These are phyloP conservation scores for Sicyos baderoa DNA, from an alignment of 306 rosid genomes.

Conservation along the genomic window DNA sequence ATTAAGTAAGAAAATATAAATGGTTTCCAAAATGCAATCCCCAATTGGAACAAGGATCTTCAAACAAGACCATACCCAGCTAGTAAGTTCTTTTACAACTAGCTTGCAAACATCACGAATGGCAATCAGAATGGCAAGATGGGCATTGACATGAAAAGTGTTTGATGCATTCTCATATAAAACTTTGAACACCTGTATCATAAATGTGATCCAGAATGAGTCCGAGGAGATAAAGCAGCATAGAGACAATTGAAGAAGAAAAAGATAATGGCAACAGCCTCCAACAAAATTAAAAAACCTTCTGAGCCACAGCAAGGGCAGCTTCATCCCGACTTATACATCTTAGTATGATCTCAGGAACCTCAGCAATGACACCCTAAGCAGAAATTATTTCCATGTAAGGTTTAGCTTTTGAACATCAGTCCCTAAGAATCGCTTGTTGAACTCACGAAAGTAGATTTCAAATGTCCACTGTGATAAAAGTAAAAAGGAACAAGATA, in stretches of 20 bases:
- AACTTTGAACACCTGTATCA: slow-evolving; percentile 67
- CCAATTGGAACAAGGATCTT: slow-evolving; percentile 5
- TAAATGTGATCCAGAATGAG: slow-evolving; percentile 9
- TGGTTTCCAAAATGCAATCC: neutral
- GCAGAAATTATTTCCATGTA: slow-evolving; percentile 11
- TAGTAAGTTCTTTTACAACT: slow-evolving; percentile 87
- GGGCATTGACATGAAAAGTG: slow-evolving; percentile 58
- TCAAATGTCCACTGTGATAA: neutral
- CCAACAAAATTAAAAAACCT: slow-evolving; percentile 38
- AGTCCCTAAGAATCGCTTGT: neutral
- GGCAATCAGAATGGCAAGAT: slow-evolving; percentile 77
- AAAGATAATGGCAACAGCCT: neutral
- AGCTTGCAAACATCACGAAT: slow-evolving; percentile 99
- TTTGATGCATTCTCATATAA: slow-evolving; percentile 76
- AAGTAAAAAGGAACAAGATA: slow-evolving; percentile 3
- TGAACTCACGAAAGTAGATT: neutral
- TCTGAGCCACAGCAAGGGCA: slow-evolving; percentile 96
- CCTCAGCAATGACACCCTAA: slow-evolving; percentile 76
- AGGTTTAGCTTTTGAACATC: neutral
- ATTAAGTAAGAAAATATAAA: neutral
- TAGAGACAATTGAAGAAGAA: neutral
- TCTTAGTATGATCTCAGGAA: slow-evolving; percentile 83
- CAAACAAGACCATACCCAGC: slow-evolving; percentile 65
- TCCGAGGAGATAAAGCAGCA: neutral
- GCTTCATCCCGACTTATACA: slow-evolving; percentile 97